Conservation (phyloP, 2,329 filamentous ascomycete genomes). For the Aspergillus japonicus region DNA sequence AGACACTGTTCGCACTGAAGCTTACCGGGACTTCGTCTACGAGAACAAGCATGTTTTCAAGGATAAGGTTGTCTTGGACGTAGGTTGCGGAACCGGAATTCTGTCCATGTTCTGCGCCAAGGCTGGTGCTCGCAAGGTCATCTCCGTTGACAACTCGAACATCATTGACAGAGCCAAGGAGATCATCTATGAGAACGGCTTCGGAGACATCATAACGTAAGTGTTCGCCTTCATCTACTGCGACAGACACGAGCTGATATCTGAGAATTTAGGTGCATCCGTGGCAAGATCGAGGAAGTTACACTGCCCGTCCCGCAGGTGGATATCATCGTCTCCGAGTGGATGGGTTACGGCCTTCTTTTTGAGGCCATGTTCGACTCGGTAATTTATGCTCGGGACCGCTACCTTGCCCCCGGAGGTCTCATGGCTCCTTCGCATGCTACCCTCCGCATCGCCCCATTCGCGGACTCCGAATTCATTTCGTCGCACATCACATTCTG, state of each 20-base stretch:
- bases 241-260: conserved; percentile 7
- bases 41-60: conserved; percentile 83
- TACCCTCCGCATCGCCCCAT: conserved; percentile 77
- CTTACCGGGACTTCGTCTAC: conserved; percentile 94
- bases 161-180: conserved; percentile 85
- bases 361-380: conserved; percentile 97
- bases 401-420: conserved; percentile 75
- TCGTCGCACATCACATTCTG: conserved; percentile 79
- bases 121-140: conserved; percentile 80
- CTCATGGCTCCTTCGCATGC: conserved; percentile 85
- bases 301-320: conserved; percentile 73
- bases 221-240: conserved; percentile 12
- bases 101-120: conserved; percentile 92
- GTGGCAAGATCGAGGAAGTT: conserved; percentile 87
- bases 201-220: conserved; percentile 68
- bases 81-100: conserved; percentile 83
- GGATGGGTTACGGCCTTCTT: conserved; percentile 94
- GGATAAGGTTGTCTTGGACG: conserved; percentile 83
- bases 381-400: conserved; percentile 82
- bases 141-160: conserved; percentile 87
- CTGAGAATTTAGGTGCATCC: conserved; percentile 56
- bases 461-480: conserved; percentile 74
- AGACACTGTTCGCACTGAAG: conserved; percentile 80
- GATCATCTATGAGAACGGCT: conserved; percentile 78
- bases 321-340: conserved; percentile 93